Evolutionary conservation across 2,329 filamentous ascomycete species (phyloP).

Genomic region (Fusarium domesticum): DNA sequence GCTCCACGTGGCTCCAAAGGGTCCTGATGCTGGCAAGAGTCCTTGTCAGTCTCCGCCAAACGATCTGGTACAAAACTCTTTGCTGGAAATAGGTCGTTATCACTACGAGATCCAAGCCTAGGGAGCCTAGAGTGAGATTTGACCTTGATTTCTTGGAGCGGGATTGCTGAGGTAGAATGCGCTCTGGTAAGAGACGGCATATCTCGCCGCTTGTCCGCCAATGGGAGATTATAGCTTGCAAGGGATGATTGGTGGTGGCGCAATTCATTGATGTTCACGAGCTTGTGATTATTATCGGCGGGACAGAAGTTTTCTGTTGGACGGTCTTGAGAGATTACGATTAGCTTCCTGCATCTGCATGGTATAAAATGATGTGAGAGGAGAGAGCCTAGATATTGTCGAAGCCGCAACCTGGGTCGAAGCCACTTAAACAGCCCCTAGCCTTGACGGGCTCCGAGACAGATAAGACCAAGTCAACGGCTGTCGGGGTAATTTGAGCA

Average conservation of each 20-base stretch:
- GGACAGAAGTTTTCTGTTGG: too few species aligned
- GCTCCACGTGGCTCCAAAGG: constrained; percentile 19
- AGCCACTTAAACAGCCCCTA: too few species aligned
- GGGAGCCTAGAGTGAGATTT: constrained; percentile 1
- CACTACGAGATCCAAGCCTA: not conserved
- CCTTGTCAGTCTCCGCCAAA: not conserved
- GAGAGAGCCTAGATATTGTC: too few species aligned
- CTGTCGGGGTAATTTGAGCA: not conserved
- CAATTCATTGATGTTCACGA: not conserved
- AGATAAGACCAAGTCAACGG: too few species aligned
- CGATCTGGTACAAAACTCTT: constrained; percentile 5
- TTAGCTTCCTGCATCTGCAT: too few species aligned
- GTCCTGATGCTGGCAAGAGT: constrained; percentile 4
- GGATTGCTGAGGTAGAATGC: constrained; percentile 22
- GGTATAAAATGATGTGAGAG: too few species aligned
- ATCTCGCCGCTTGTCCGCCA: not conserved
- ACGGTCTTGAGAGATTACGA: too few species aligned
- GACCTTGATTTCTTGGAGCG: constrained; percentile 20
- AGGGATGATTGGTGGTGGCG: not conserved
- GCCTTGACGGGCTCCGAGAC: too few species aligned
- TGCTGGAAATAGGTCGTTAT: not conserved
- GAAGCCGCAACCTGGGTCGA: too few species aligned
- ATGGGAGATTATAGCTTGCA: not conserved
- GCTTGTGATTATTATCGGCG: too few species aligned
- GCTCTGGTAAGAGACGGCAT: constrained; percentile 9